A percentile compares a stretch with the other conserved stretches of the same genome.
Conservation (phyloP, 805 yeast species). For the Candida railenensis region DNA sequence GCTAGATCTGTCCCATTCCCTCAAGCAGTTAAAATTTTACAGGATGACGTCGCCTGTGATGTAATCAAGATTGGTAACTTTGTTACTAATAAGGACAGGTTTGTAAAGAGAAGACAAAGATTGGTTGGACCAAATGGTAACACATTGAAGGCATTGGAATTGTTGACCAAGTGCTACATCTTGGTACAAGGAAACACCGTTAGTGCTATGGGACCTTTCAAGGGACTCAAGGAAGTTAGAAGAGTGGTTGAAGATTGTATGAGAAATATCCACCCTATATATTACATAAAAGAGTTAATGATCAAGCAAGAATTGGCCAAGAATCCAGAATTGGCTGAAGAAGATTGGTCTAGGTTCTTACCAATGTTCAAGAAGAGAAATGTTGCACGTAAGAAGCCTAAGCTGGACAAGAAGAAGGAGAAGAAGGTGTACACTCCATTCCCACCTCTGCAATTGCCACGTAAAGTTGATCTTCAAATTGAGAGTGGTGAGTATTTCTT, state of each 20-base stretch:
- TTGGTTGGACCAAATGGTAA: constrained; percentile 96
- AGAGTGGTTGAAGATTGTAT: constrained; percentile 97
- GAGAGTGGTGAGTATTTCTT: constrained; percentile 98
- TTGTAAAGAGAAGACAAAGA: constrained; percentile 93
- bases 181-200: constrained; percentile 98
- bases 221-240: constrained; percentile 87
- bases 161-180: constrained; percentile 92
- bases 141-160: constrained; percentile 91
- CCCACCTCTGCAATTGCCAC: constrained; percentile 97
- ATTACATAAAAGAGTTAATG: constrained; percentile 96
- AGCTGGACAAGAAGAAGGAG: constrained; percentile 58
- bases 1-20: constrained; percentile 97
- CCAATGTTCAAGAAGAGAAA: constrained; percentile 96
- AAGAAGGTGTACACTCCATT: constrained; percentile 92
- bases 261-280: constrained; percentile 96
- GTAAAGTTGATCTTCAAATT: constrained; percentile 95
- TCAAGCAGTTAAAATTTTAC: constrained; percentile 87
- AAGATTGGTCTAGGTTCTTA: constrained; percentile 94
- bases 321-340: constrained; percentile 92
- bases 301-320: constrained; percentile 92
- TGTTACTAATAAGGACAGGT: constrained; percentile 88
- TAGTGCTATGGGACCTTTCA: constrained; percentile 93
- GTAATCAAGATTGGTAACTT: constrained; percentile 91
- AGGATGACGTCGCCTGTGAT: constrained; percentile 94
- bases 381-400: constrained; percentile 89